phyloP scores from a whole-genome alignment of 345 rosid genomes.

The Populus deltoides region DNA sequence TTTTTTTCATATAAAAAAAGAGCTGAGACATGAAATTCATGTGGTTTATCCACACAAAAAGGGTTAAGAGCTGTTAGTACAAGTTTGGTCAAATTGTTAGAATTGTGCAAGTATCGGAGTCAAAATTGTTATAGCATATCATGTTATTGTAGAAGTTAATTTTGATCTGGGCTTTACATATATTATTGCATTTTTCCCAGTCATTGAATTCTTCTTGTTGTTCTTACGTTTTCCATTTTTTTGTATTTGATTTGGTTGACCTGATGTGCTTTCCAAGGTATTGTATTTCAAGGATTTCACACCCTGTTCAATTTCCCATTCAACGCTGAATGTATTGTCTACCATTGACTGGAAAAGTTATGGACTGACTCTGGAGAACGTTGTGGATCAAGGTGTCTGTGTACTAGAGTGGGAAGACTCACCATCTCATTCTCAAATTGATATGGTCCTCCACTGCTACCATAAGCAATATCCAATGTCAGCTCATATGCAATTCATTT shows the following conservation, averaged over 20 bases:
- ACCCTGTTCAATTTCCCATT: constrained; percentile 46
- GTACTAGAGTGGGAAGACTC: constrained; percentile 68
- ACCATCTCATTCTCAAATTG: constrained; percentile 48
- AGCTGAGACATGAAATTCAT: neutral
- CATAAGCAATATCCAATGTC: constrained; percentile 53
- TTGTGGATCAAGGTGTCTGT: constrained; percentile 45
- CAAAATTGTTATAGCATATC: neutral
- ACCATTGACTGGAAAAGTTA: constrained; percentile 82
- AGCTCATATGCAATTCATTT: constrained; percentile 3
- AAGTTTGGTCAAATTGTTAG: neutral
- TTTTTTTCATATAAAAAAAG: neutral
- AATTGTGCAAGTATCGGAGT: neutral
- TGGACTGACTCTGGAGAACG: constrained; percentile 54
- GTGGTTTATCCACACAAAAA: neutral
- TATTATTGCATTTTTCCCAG: neutral
- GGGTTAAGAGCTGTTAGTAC: neutral
- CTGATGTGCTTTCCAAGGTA: constrained; percentile 49
- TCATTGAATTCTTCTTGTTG: neutral
- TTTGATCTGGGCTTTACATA: too few relatives aligned
- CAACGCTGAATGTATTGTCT: constrained; percentile 53
- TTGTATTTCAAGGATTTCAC: constrained; percentile 65
- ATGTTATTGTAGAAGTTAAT: too few relatives aligned
- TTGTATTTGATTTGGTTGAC: constrained; percentile 7
- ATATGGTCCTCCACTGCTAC: constrained; percentile 67
- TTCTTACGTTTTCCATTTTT: neutral